Conservation (phyloP, 208 protist species). For the Acanthamoeba triangularis region DNA sequence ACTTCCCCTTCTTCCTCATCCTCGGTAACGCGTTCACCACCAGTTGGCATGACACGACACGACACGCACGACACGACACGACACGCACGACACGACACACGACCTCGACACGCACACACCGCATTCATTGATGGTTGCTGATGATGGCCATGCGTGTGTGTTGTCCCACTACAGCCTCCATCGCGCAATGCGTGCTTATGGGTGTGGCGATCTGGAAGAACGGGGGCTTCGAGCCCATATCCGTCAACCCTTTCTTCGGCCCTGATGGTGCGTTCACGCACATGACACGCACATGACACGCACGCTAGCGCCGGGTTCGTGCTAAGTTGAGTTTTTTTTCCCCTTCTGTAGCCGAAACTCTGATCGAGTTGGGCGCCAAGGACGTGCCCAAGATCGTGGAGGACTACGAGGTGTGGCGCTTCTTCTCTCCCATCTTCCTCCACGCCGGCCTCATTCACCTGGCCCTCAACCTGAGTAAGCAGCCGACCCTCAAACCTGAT, state of each 20-base stretch:
- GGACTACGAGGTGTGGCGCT: constrained; percentile 46
- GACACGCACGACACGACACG: not conserved
- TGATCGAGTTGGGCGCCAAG: constrained; percentile 72
- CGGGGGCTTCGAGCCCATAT: constrained; percentile 59
- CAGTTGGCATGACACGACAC: not conserved
- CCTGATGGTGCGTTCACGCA: not conserved
- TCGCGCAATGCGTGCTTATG: constrained; percentile 37
- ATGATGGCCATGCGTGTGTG: not conserved
- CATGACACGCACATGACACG: too few species aligned
- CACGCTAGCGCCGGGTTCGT: not conserved
- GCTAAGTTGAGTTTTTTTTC: not conserved
- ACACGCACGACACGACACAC: not conserved
- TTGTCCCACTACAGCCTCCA: not conserved
- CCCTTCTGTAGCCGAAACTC: not conserved
- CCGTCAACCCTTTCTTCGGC: constrained; percentile 58
- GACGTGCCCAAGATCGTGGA: constrained; percentile 67
- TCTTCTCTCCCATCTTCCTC: constrained; percentile 85
- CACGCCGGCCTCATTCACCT: constrained; percentile 83
- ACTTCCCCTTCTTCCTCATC: constrained; percentile 10
- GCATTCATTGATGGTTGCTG: not conserved
- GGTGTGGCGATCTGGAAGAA: constrained; percentile 36
- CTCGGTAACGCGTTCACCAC: not conserved
- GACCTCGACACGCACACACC: not conserved
- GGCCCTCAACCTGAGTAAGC: constrained; percentile 24
- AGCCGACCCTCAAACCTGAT: not conserved